A percentile compares a stretch with the other conserved stretches of the same genome.
These are phyloP conservation scores for Crucihimalaya himalaica DNA, from an alignment of 345 rosid genomes.

Conservation along the genomic window DNA sequence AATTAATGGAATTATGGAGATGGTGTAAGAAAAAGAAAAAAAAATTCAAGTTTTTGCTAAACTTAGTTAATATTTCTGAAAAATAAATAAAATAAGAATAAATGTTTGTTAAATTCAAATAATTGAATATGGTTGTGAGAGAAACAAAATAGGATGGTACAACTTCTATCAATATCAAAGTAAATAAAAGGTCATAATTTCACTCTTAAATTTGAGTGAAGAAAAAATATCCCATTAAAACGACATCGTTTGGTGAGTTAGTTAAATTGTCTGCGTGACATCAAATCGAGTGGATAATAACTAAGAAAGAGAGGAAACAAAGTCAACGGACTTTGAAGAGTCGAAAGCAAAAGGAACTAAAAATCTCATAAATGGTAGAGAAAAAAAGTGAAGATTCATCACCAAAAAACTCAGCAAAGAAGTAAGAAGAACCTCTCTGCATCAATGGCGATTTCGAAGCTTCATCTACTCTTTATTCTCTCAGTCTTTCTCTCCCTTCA, in stretches of 20 bases:
- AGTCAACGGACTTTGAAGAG: too few relatives aligned
- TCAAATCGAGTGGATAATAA: too few relatives aligned
- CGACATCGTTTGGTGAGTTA: not conserved
- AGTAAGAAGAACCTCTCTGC: not conserved
- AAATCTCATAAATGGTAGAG: too few relatives aligned
- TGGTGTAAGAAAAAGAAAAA: not conserved
- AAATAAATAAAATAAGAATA: not conserved
- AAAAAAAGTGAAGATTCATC: too few relatives aligned
- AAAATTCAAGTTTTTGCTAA: not conserved
- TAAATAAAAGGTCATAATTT: not conserved
- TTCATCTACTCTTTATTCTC: constrained; percentile 40
- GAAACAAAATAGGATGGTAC: not conserved
- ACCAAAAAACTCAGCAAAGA: too few relatives aligned
- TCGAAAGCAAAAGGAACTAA: too few relatives aligned
- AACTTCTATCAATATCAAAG: not conserved
- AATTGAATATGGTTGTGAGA: not conserved
- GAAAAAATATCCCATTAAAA: not conserved
- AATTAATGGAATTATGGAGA: not conserved
- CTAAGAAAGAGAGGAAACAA: too few relatives aligned
- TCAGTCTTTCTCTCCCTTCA: constrained; percentile 41
- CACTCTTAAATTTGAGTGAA: not conserved
- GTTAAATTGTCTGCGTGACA: not conserved
- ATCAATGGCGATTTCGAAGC: constrained; percentile 54
- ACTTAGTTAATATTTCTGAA: not conserved
- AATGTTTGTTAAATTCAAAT: not conserved